Percentiles rank a stretch among this genome's conserved stretches.
phyloP scores from a whole-genome alignment of 805 yeast genomes.

The Nakazawaea laoshanensis region DNA sequence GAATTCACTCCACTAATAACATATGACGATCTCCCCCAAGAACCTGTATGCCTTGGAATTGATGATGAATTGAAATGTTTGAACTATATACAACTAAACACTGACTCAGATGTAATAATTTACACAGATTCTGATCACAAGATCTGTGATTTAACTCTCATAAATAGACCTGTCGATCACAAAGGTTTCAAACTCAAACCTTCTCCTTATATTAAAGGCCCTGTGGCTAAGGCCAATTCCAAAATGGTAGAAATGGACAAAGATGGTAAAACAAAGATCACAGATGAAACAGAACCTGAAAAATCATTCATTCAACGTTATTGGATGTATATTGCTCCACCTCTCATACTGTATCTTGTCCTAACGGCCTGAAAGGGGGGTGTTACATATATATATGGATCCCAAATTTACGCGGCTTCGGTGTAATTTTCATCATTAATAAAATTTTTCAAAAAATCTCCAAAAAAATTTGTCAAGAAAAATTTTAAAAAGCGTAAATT shows the following conservation, averaged over 20 bases:
- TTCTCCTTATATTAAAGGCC: neutral
- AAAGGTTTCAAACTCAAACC: neutral
- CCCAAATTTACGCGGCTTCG: neutral
- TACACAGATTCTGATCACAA: neutral
- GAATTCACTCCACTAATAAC: too few relatives aligned
- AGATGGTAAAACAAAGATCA: conserved; percentile 1
- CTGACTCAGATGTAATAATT: conserved; percentile 2
- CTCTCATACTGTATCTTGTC: conserved; percentile 29
- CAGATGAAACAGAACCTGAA: conserved; percentile 12
- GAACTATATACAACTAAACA: conserved; percentile 3
- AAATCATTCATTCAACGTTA: conserved; percentile 49
- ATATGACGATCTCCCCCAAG: too few relatives aligned
- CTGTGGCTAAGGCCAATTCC: conserved; percentile 1
- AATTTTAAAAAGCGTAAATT: conserved; percentile 1
- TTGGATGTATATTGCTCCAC: conserved; percentile 55
- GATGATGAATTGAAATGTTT: conserved; percentile 1
- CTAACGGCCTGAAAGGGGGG: conserved; percentile 1
- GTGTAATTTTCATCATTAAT: neutral
- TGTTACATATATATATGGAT: neutral
- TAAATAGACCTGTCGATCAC: neutral
- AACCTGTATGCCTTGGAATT: too few relatives aligned
- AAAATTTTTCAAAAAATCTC: neutral
- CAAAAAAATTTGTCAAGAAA: neutral
- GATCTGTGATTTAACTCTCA: neutral
- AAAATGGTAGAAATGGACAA: neutral